Evolutionary conservation across 1,139 yeast genomes (phyloP), one percentile per base, ranked within the genome.

Genomic region (Neolecta irregularis): DNA sequence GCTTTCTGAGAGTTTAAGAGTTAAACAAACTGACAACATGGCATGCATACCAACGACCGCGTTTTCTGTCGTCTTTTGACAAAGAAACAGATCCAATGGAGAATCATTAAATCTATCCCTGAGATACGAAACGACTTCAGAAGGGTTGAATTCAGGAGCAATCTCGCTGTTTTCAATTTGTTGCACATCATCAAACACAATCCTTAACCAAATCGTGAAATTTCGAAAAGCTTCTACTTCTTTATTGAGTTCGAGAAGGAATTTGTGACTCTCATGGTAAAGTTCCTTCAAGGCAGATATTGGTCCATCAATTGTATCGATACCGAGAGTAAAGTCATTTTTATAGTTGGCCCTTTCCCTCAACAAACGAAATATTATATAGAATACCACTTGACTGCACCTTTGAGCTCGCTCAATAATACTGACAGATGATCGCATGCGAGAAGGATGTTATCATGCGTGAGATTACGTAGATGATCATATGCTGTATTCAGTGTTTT

Each of bases 371-470:
- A 28, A 28, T 26, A 16, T 4, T 6, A 4, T 9, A 6, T 20
- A 20, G 22, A 28, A 28, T 28, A 16, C 31, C 31, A 28, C 22
- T 28, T 28, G 11, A 24, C 20, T 20, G 22, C 24, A 28, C 31
- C 31, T 12, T 28, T 28, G 20, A 28, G 31, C 13, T 28, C 22
- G 21, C 31, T 28, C 1, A 69, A 44, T 11, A 69, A 47, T 0
- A 72, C 51, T 2, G 74, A 50, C 15, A 73, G 46, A 38, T 75
- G 62, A 43, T 78, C 88, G 33, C 69, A 48, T 0, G 67, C 64
- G 1, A 77, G 72, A 3, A 75, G 58, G 16, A 74, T 44, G 33
- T 63, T 62, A 32, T 65, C 60, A 41, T 65, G 64, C 1, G 68
- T 43, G 1, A 56, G 49, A 37, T 64, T 62, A 35, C 72, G 54